Evolutionary conservation across 2,329 filamentous ascomycete genomes (phyloP).

Genomic region (Simplicillium sp.): DNA sequence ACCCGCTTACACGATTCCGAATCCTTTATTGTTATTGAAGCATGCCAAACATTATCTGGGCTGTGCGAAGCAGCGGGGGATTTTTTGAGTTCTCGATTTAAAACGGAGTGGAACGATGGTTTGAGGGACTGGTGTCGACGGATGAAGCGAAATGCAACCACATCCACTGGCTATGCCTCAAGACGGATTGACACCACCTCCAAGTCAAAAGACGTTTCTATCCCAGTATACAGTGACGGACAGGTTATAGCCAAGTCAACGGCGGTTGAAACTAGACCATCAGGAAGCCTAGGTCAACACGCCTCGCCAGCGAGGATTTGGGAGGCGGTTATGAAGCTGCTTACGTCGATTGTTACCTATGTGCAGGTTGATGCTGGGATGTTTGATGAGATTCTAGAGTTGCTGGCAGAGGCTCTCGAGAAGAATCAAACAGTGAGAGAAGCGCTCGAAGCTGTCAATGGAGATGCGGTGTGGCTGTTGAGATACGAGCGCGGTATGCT

Average conservation of each 20-base stretch:
- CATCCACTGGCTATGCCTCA: slow-evolving; percentile 2
- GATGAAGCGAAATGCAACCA: slow-evolving; percentile 28
- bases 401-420: slow-evolving; percentile 44
- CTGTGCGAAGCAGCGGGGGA: slow-evolving; percentile 68
- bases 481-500: slow-evolving; percentile 37
- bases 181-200: slow-evolving; percentile 5
- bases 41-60: slow-evolving; percentile 57
- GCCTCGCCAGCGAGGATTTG: slow-evolving; percentile 54
- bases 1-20: slow-evolving; percentile 58
- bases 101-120: slow-evolving; percentile 58
- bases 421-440: slow-evolving; percentile 36
- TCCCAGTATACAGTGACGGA: slow-evolving; percentile 16
- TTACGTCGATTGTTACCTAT: slow-evolving; percentile 51
- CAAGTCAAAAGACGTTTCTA: slow-evolving; percentile 4
- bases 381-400: slow-evolving; percentile 61
- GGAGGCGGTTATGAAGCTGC: slow-evolving; percentile 49
- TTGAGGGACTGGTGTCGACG: slow-evolving; percentile 39
- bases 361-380: slow-evolving; percentile 58
- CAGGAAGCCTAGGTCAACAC: slow-evolving; percentile 43
- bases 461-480: slow-evolving; percentile 69
- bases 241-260: slow-evolving; percentile 4
- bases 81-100: slow-evolving; percentile 70
- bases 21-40: slow-evolving; percentile 58
- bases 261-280: neutral
- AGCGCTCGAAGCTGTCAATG: slow-evolving; percentile 55